Conservation (phyloP, 2,329 filamentous ascomycete genomes). For the Fusarium sp. region DNA sequence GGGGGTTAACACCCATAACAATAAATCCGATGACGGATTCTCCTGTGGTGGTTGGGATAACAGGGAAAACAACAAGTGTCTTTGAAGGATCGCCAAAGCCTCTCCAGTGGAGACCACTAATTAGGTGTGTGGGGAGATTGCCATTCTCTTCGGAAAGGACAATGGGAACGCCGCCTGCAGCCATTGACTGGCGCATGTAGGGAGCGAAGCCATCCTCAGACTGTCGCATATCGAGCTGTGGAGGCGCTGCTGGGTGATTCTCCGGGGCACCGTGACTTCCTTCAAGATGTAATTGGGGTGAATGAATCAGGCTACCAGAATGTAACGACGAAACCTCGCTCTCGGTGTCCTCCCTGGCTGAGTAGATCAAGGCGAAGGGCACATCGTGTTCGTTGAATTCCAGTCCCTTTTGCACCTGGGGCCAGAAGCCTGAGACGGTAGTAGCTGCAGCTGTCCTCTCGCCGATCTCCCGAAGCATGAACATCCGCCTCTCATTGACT, state of each 20-base stretch:
- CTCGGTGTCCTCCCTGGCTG: slow-evolving; percentile 75
- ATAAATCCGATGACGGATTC: slow-evolving; percentile 82
- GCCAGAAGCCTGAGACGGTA: slow-evolving; percentile 80
- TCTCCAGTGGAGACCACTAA: slow-evolving; percentile 75
- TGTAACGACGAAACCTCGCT: slow-evolving; percentile 79
- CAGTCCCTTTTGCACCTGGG: slow-evolving; percentile 73
- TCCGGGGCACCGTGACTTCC: slow-evolving; percentile 75
- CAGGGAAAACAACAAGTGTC: slow-evolving; percentile 80
- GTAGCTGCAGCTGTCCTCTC: slow-evolving; percentile 79
- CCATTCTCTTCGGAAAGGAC: slow-evolving; percentile 74
- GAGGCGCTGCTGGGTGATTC: slow-evolving; percentile 70
- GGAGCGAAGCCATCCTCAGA: slow-evolving; percentile 80
- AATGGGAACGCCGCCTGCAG: slow-evolving; percentile 71
- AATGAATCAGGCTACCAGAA: slow-evolving; percentile 71
- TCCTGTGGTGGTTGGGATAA: slow-evolving; percentile 77
- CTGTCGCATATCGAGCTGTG: slow-evolving; percentile 73
- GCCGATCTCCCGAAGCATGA: slow-evolving; percentile 80
- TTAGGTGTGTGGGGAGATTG: slow-evolving; percentile 71
- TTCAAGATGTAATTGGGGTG: slow-evolving; percentile 75
- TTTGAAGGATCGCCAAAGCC: slow-evolving; percentile 78
- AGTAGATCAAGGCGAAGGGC: slow-evolving; percentile 82
- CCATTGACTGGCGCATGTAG: slow-evolving; percentile 80
- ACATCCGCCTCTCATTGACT: slow-evolving; percentile 82
- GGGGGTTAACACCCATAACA: slow-evolving; percentile 81
- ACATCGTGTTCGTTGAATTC: slow-evolving; percentile 80